Evolutionary conservation across 495 filamentous ascomycete genomes (phyloP), one percentile per base, ranked within the genome.

Genomic region (Choiromyces venosus): DNA sequence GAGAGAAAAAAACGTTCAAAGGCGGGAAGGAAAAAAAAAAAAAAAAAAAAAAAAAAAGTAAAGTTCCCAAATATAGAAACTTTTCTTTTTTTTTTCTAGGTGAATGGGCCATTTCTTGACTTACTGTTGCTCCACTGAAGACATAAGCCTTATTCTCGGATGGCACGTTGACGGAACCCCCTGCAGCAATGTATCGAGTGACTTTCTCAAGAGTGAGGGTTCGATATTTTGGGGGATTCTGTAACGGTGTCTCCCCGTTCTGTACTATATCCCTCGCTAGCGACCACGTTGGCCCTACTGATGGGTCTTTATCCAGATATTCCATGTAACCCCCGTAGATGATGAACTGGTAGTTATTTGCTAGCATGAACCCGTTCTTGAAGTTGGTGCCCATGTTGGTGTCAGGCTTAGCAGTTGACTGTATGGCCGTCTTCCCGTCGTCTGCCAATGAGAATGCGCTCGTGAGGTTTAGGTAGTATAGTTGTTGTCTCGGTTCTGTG

Each of bases 91-190:
- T n/a, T n/a, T 61, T 61, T 29, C 46, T 12, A 5, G 46, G 46
- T n/a, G 44, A 25, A n/a, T 52, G 21, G 44, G 21, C 21, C 9
- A 25, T 56, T 29, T 29, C 46, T 56, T 37, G 44, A 77, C 75
- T 77, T 19, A 80, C 78, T 16, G 70, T 80, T 21, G 70, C 84
- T 0, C 91, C 91, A 5, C 88, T 86, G 76, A 93, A 91, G 76
- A 92, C 91, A 83, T 89, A 93, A 0, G 87, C 90, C 69, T 87
- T 85, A 73, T 92, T 90, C 81, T 93, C 90, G 12, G 90, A 91
- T 0, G 90, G 90, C 7, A 87, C 88, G 18, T 85, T 90, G 10
- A 86, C 89, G 0, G 84, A 86, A 1, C 86, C 90, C 16, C 91
- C 91, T 73, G 86, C 87, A 7, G 89, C 87, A 61, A 93, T 79